phyloP scores from a whole-genome alignment of 2,329 filamentous ascomycete species.

The Triangularia verruculosa region DNA sequence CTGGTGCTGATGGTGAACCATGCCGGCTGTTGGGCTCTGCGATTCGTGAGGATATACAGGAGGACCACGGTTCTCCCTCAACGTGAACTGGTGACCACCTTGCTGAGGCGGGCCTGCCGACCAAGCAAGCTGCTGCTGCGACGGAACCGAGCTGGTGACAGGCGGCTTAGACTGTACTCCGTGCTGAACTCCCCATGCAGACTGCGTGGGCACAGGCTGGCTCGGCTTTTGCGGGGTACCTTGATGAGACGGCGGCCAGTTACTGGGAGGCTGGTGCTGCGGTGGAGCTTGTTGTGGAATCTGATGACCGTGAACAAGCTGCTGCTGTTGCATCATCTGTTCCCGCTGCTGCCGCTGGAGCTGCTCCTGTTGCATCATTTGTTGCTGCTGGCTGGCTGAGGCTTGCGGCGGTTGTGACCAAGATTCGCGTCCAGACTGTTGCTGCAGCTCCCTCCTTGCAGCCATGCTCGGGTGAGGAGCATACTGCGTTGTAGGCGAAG shows the following conservation, averaged over 20 bases:
- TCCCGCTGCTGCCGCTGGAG: constrained; percentile 19
- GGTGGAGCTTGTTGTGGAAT: constrained; percentile 19
- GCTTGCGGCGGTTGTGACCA: constrained; percentile 35
- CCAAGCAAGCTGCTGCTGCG: constrained; percentile 27
- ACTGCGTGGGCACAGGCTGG: constrained; percentile 17
- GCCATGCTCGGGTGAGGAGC: constrained; percentile 43
- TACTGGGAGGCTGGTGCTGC: constrained; percentile 18
- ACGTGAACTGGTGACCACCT: constrained; percentile 21
- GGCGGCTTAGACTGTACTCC: constrained; percentile 25
- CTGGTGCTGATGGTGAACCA: constrained; percentile 31
- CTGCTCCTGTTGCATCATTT: constrained; percentile 20
- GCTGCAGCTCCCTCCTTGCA: constrained; percentile 43
- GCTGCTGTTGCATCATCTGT: constrained; percentile 15
- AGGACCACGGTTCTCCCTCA: constrained; percentile 26
- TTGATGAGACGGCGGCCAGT: constrained; percentile 24
- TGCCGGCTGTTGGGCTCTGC: constrained; percentile 25
- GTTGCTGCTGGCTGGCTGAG: constrained; percentile 21
- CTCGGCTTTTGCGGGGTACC: constrained; percentile 21
- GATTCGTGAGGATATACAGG: constrained; percentile 26
- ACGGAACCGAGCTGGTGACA: constrained; percentile 22
- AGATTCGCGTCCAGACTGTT: constrained; percentile 35
- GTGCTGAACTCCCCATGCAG: constrained; percentile 29
- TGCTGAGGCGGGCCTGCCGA: constrained; percentile 27
- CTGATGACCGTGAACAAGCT: constrained; percentile 14
- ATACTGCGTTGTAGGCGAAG: constrained; percentile 57